Percentiles rank a stretch among this genome's conserved stretches.
phyloP scores from a whole-genome alignment of 2,329 filamentous ascomycete species.

The Colletotrichum tofieldiae region DNA sequence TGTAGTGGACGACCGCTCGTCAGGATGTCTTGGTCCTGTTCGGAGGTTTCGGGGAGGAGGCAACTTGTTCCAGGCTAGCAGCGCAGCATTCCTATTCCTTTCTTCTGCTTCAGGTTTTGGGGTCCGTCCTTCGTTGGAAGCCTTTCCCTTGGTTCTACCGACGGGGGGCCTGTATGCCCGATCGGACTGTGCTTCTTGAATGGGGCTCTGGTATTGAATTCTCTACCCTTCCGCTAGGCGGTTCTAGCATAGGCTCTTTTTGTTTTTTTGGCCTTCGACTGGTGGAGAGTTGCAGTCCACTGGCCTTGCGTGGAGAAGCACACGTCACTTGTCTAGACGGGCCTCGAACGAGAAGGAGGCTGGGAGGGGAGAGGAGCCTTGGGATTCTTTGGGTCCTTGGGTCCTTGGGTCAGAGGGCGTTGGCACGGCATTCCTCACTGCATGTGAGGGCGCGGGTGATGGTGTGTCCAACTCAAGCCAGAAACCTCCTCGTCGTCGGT shows the following conservation, averaged over 20 bases:
- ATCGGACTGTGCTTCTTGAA: conserved; percentile 1
- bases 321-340: conserved; percentile 3
- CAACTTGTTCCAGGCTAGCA: conserved; percentile 14
- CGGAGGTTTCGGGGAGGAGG: conserved; percentile 20
- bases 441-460: conserved; percentile 19
- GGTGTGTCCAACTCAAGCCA: background rate
- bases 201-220: conserved; percentile 31
- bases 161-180: background rate
- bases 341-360: background rate
- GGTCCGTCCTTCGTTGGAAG: background rate
- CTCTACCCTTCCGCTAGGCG: background rate
- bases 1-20: background rate
- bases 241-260: background rate
- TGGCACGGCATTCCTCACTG: conserved; percentile 23
- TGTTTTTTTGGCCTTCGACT: too few species aligned
- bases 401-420: conserved; percentile 1
- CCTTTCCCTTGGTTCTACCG: background rate
- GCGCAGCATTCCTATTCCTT: conserved; percentile 31
- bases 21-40: conserved; percentile 20
- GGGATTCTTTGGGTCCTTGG: background rate
- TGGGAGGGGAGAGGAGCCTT: background rate
- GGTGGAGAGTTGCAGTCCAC: background rate
- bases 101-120: background rate
- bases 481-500: background rate
- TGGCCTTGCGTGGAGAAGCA: background rate